Base-by-base conservation (phyloP, 1,284 basidiomycete genomes). In the Agroathelia rolfsii region DNA sequence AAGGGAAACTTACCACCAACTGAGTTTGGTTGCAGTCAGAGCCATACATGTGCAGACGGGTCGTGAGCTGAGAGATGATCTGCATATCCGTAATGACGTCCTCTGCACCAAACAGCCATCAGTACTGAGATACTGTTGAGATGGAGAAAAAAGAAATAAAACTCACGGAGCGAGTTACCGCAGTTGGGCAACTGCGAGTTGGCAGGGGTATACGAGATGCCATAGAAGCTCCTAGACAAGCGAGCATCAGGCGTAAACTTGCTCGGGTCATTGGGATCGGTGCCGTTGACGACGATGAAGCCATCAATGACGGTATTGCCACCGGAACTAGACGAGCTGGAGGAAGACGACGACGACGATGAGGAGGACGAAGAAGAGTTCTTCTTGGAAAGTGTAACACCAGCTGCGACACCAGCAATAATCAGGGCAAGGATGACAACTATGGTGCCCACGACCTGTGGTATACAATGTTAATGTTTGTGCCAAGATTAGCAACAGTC, bases 151-250 rank as follows among this genome's bases (percentile, higher is more conserved):
- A 2, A 17, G 14, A 15, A 17, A 10, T 10, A 16, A 11, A 4
- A 52, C 67, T 34, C 28, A 69, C 70, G 46, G 3, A 69, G 53
- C 2, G 52, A 60, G 31, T 58, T 69, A 12, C 66, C 66, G 40
- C 74, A 76, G 14, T 55, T 37, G 3, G 72, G 70, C 20, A 66
- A 48, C 39, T 69, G 64, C 4, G 63, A 59, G 35, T 72, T 68
- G 26, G 62, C 59, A 1, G 82, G 80, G 0, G 77, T 79, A 53
- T 86, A 87, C 0, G 81, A 79, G n/a, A 86, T 47, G 19, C 72
- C 82, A 47, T 64, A 87, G 59, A 82, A 82, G 8, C 65, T 64
- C 37, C 76, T 65, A 43, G 75, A 64, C 28, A 88, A 57, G 6
- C 61, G 54, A 4, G 62, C 30, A 53, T 87, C 72, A 54, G 73